Percentiles rank a stretch among this genome's conserved stretches.
Conservation (phyloP, 148 eudicot genomes). For the Chenopodium album region DNA sequence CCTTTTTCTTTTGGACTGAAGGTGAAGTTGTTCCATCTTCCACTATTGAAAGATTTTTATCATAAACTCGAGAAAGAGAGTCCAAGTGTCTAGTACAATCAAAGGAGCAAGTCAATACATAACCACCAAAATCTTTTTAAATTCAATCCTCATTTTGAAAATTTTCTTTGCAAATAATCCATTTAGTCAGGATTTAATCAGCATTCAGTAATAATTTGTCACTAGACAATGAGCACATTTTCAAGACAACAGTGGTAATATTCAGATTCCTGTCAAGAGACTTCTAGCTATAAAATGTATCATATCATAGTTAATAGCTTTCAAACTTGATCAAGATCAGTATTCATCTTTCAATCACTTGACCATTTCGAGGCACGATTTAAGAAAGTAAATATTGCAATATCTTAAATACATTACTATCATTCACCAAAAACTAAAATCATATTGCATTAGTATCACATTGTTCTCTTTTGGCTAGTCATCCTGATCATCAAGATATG, state of each 20-base stretch:
- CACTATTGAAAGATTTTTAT: conserved; percentile 41
- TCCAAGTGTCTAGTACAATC: conserved; percentile 50
- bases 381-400: background rate
- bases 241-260: too few species aligned
- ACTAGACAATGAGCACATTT: too few species aligned
- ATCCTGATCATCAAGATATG: conserved; percentile 60
- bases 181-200: background rate
- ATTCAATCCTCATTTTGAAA: background rate
- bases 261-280: background rate
- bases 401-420: background rate
- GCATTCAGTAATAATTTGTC: too few species aligned
- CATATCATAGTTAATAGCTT: background rate
- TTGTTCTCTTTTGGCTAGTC: conserved; percentile 68
- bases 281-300: background rate
- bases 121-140: background rate
- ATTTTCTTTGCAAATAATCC: background rate
- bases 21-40: conserved; percentile 43
- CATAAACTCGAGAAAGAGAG: conserved; percentile 53
- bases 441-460: conserved; percentile 27
- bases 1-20: conserved; percentile 78
- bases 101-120: conserved; percentile 9
- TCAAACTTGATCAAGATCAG: background rate
- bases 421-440: background rate
- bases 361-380: background rate
- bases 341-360: background rate